Base-by-base conservation (phyloP, 129 eudicot species). In the Artemisia tridentata region DNA sequence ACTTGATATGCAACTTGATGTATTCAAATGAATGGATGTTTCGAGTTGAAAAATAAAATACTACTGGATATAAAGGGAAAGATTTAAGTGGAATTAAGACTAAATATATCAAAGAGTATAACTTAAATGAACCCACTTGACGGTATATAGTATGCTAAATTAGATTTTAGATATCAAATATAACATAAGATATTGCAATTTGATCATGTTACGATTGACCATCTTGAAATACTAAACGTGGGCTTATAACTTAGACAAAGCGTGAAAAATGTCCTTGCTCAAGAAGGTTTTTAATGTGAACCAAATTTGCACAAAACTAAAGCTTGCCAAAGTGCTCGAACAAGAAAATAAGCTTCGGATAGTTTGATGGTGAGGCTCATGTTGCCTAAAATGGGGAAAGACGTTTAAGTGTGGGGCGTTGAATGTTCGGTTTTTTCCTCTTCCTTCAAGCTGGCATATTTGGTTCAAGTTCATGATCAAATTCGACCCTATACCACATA, bases 131-230 rank as follows among this genome's bases (percentile, higher is more conserved):
- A 1, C 59, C 58, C 59, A 16, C 21, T 53, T 53, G 58, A 20
- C 23, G 20, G 18, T 5, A 20, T 53, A 53, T 53, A 11, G 0
- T 16, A 20, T 53, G 59, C 19, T 16, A 53, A 53, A 53, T 15
- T 53, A 7, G 59, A 53, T 53, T 53, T 53, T 7, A 8, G 59
- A 16, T 16, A 53, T 53, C 58, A 52, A 15, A n/a, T 52, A n/a
- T 52, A 52, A 52, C 20, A n/a, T 52, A 52, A n/a, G 58, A 15
- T n/a, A 52, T 52, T 52, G 58, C 58, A 52, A 52, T 15, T 52
- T 52, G 58, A 15, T 50, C 7, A 14, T 50, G 55, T 12, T 13
- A 50, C 16, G 16, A 50, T 50, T 50, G 19, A 50, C 55, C 55
- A 50, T 14, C 55, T 50, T 50, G 55, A 50, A 50, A 50, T 15